Base-by-base conservation (phyloP, 345 rosid genomes). In the Erysimum cheiranthoides region DNA sequence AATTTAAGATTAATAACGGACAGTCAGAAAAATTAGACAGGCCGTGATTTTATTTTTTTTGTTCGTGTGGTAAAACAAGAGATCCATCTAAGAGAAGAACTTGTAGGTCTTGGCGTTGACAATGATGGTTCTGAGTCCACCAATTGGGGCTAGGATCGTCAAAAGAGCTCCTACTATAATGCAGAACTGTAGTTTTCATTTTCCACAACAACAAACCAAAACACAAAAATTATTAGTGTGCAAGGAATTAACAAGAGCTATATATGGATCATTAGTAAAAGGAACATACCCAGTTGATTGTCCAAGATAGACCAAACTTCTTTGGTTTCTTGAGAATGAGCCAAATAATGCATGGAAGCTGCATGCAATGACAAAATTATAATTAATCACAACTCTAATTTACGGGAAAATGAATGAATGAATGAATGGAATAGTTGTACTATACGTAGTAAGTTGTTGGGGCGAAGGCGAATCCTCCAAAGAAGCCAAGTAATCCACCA, bases 301-400 rank as follows among this genome's bases (percentile, higher is more conserved):
- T 14, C 95, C 95, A 88, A 8, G 93, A 88, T 14, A 85, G 72
- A 81, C 93, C 57, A 77, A 88, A 91, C 73, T 31, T 88, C 78
- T 73, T 85, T 27, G 95, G 95, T 69, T 91, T 91, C 84, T 67
- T 76, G 76, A 89, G 47, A 49, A 69, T 58, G 25, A 92, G 89
- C 93, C 93, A 92, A 10, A 92, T 86, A 71, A 89, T 81, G 89
- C 92, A 88, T 36, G 97, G 97, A 27, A 92, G 87, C 95, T 91
- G 84, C 79, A 79, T 91, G 84, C 79, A 79, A n/a, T 39, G 17
- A 31, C 49, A 69, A 13, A 42, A 14, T 21, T 27, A 43, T 49
- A 1, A 54, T n/a, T 0, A 38, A 5, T 66, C 40, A 45, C 59
- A 66, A 56, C 9, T 65, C 21, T 12, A 13, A 12, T 16, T 8